These are phyloP conservation scores for Lactifluus echinatus DNA, from an alignment of 768 basidiomycete species.

Conservation along the genomic window DNA sequence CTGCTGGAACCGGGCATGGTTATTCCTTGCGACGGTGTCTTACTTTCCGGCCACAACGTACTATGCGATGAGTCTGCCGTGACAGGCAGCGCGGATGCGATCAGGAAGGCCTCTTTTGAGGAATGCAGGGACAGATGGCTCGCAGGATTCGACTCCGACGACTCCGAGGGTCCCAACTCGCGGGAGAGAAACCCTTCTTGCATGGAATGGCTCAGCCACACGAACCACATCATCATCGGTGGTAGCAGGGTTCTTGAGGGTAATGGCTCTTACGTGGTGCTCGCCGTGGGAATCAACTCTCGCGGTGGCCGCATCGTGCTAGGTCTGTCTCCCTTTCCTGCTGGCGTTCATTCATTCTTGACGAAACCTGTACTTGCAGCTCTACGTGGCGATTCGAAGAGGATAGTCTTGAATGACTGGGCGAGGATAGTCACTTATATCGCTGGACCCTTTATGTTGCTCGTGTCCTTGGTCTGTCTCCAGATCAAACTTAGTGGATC, in stretches of 20 bases:
- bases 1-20: conserved; percentile 93
- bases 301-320: conserved; percentile 98
- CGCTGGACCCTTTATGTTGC: conserved; percentile 79
- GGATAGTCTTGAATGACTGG: conserved; percentile 83
- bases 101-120: conserved; percentile 81
- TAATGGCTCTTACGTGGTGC: conserved; percentile 85
- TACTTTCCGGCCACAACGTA: conserved; percentile 85
- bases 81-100: conserved; percentile 93
- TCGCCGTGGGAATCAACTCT: conserved; percentile 84
- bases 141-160: neutral
- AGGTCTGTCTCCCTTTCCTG: conserved; percentile 45
- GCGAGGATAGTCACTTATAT: conserved; percentile 91
- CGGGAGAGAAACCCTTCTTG: conserved; percentile 18
- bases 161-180: conserved; percentile 17
- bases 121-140: conserved; percentile 43
- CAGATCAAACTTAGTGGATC: conserved; percentile 61
- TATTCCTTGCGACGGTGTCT: conserved; percentile 92
- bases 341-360: neutral
- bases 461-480: conserved; percentile 83
- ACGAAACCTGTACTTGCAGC: conserved; percentile 36
- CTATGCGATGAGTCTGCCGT: conserved; percentile 94
- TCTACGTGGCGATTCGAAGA: conserved; percentile 75
- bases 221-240: conserved; percentile 86
- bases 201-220: conserved; percentile 40
- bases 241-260: conserved; percentile 94